phyloP scores from a whole-genome alignment of 345 rosid species.

The Mallotus nudiflorus region DNA sequence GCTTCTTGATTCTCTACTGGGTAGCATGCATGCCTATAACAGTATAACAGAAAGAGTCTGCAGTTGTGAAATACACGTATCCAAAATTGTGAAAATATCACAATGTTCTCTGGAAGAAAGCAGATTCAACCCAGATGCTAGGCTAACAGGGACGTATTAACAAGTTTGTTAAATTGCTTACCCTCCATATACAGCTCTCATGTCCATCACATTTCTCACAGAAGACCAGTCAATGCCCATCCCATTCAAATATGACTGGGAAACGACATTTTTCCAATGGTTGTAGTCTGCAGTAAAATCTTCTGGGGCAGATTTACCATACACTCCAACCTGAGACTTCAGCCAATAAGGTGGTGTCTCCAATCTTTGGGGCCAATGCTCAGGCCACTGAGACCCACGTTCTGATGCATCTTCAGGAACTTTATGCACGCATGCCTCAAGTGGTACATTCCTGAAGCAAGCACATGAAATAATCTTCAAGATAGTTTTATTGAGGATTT shows the following conservation, averaged over 20 bases:
- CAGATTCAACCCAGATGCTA: neutral
- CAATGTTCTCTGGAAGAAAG: no score
- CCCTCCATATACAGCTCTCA: constrained; percentile 97
- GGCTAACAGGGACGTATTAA: neutral
- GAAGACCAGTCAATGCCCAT: constrained; percentile 82
- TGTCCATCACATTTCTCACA: constrained; percentile 86
- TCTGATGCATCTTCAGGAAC: constrained; percentile 57
- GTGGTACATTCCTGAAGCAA: constrained; percentile 70
- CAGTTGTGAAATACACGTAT: no score
- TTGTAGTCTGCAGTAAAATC: constrained; percentile 75
- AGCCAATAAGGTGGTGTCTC: constrained; percentile 78
- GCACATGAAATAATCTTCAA: constrained; percentile 9
- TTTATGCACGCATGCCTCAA: constrained; percentile 90
- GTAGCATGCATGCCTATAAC: no score
- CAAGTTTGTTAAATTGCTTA: constrained; percentile 38
- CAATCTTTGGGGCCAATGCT: constrained; percentile 88
- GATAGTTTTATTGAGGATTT: neutral
- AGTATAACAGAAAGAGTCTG: no score
- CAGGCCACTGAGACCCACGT: constrained; percentile 94
- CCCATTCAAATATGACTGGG: constrained; percentile 75
- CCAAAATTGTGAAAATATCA: no score
- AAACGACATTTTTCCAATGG: constrained; percentile 90
- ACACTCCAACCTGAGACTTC: constrained; percentile 84
- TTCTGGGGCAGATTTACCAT: constrained; percentile 88
- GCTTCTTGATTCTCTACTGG: no score